Conservation (phyloP, 805 yeast genomes). For the Sugiyamaella floridensis region DNA sequence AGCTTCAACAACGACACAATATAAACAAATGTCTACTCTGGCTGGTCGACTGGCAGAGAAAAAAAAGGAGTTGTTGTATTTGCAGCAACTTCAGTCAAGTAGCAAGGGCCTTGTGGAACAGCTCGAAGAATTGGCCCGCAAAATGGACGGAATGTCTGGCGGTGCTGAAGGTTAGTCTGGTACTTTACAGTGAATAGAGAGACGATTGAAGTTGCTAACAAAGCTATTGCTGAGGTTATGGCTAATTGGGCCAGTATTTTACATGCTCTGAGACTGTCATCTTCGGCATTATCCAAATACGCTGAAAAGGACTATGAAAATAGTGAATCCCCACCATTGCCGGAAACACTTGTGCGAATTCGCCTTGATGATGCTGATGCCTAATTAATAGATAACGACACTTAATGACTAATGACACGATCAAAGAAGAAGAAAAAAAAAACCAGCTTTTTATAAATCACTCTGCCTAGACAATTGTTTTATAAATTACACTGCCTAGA, state of each 20-base stretch:
- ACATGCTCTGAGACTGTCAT: constrained; percentile 54
- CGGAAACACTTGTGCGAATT: constrained; percentile 29
- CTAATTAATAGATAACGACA: background rate
- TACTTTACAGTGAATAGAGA: background rate
- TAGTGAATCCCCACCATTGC: constrained; percentile 20
- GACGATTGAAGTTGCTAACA: background rate
- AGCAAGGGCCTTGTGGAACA: constrained; percentile 42
- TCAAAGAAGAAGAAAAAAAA: too few relatives aligned
- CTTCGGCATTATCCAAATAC: constrained; percentile 38
- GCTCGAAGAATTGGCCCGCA: constrained; percentile 43
- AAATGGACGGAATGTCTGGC: constrained; percentile 42
- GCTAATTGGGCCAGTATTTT: constrained; percentile 61
- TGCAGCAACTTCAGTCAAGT: constrained; percentile 42
- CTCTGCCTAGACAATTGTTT: background rate
- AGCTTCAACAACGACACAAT: too few relatives aligned
- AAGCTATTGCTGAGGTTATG: constrained; percentile 49
- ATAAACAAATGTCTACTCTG: constrained; percentile 19
- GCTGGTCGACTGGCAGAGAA: constrained; percentile 37
- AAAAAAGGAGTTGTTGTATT: constrained; percentile 43
- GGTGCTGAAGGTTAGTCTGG: constrained; percentile 48
- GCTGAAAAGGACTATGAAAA: constrained; percentile 38
- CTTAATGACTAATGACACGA: background rate
- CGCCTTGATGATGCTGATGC: constrained; percentile 23
- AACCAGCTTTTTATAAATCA: too few relatives aligned
- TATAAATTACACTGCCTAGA: background rate